Evolutionary conservation across 352 stramenopile genomes (phyloP), one percentile per base, ranked within the genome.

Genomic region (Blastocystis sp.): DNA sequence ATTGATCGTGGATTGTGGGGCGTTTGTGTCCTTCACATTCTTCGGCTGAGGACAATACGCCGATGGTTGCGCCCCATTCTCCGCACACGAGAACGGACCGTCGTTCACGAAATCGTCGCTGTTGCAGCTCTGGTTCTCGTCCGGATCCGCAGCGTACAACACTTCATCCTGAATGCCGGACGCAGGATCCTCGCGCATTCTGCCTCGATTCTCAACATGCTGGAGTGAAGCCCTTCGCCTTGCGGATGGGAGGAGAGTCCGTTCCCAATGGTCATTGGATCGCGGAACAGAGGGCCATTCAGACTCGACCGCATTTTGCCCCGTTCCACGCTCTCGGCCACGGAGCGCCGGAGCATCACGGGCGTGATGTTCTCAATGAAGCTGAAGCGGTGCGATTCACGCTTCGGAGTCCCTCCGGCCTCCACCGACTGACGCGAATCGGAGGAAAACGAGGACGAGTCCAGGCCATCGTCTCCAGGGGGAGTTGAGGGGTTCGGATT

Each of bases 31-130:
- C n/a, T 76, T 40, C 11, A 14, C 2, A 34, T 38, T 23, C n/a
- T 38, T 56, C 4, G 64, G 43, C 7, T 0, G n/a, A 17, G 34
- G 23, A n/a, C 17, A 1, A 21, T 23, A 71, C 9, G 19, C 52
- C 9, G 52, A 61, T 10, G 19, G 9, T 17, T 45, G 34, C 48
- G 48, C 66, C 64, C 4, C 34, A 28, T 76, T 21, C 14, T 48
- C 66, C 14, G 9, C 34, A 19, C 65, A 9, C 3, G 74, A 62
- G 69, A 34, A 67, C 1, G 34, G 34, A 2, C 53, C 56, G 41
- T 84, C 74, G 48, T 28, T 67, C 53, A 70, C 74, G 23, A 62
- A 56, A 23, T 28, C 74, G 45, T 84, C 74, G 45, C 74, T 84
- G 34, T 84, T 28, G n/a, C 64, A 74, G 45, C 64, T 74, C 21